Percentiles rank a stretch among this genome's conserved stretches.
Evolutionary conservation across 257 asterid genomes (phyloP).

Genomic region (Ligustrum vulgare): DNA sequence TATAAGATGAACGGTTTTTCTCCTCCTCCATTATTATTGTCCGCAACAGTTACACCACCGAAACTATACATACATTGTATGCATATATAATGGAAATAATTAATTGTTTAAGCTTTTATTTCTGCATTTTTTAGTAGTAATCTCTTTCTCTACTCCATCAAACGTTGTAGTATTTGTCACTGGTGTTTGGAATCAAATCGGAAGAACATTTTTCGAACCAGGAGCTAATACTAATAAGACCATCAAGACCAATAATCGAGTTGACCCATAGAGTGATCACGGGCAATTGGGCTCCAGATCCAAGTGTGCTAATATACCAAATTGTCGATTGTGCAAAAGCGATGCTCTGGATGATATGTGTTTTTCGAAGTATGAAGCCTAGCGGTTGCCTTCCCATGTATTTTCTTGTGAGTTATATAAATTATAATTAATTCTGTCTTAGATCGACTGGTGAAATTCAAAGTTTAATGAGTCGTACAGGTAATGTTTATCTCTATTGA

Average conservation of each 20-base stretch:
- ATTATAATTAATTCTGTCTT: background rate
- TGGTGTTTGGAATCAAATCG: background rate
- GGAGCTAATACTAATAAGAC: background rate
- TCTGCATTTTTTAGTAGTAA: background rate
- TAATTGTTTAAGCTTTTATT: background rate
- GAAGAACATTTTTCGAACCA: background rate
- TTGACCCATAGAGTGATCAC: background rate
- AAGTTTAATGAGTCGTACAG: background rate
- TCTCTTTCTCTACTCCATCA: background rate
- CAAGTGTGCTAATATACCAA: slow-evolving; percentile 21
- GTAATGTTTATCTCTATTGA: background rate
- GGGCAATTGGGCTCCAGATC: slow-evolving; percentile 13
- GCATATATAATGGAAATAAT: background rate
- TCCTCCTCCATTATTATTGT: no score
- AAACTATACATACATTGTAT: no score
- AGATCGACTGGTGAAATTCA: no score
- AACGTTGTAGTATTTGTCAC: background rate
- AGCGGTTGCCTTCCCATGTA: slow-evolving; percentile 41
- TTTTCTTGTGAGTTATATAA: slow-evolving; percentile 32
- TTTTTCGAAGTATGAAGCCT: slow-evolving; percentile 41
- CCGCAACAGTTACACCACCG: no score
- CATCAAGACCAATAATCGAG: slow-evolving; percentile 12
- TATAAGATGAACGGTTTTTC: no score
- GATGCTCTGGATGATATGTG: slow-evolving; percentile 36
- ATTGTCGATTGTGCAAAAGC: slow-evolving; percentile 43